Evolutionary conservation across 257 asterid genomes (phyloP).

Genomic region (Ligustrum vulgare): DNA sequence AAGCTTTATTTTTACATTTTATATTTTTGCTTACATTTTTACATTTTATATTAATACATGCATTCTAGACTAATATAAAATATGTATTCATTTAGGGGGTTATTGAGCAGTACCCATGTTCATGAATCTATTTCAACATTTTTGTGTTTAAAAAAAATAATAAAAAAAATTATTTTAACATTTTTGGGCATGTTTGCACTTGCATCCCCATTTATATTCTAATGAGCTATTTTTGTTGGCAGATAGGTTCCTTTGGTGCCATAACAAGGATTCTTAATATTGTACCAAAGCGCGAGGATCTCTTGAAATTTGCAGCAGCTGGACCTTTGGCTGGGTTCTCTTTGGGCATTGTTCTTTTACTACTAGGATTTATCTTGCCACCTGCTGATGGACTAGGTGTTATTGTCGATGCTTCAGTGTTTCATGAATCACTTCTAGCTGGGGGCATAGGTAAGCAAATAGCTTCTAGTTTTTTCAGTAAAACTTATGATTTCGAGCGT

Average conservation of each 20-base stretch:
- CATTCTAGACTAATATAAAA: background rate
- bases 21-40: no score
- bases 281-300: conserved; percentile 83
- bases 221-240: conserved; percentile 54
- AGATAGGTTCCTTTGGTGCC: conserved; percentile 96
- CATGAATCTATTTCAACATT: background rate
- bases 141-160: background rate
- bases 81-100: background rate
- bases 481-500: background rate
- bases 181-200: background rate
- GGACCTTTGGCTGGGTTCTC: conserved; percentile 93
- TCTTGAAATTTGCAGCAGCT: conserved; percentile 90
- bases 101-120: background rate
- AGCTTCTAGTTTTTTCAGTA: background rate
- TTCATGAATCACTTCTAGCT: conserved; percentile 85
- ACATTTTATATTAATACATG: background rate
- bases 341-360: conserved; percentile 70
- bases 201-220: conserved; percentile 21
- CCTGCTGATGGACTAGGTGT: conserved; percentile 84
- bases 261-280: conserved; percentile 85
- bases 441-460: conserved; percentile 78
- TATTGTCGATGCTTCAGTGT: conserved; percentile 77
- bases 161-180: background rate
- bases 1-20: background rate
- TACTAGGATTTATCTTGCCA: conserved; percentile 80